Evolutionary conservation across 192 early-diverging fungal genomes (phyloP).

Genomic region (Coemansia sp.): DNA sequence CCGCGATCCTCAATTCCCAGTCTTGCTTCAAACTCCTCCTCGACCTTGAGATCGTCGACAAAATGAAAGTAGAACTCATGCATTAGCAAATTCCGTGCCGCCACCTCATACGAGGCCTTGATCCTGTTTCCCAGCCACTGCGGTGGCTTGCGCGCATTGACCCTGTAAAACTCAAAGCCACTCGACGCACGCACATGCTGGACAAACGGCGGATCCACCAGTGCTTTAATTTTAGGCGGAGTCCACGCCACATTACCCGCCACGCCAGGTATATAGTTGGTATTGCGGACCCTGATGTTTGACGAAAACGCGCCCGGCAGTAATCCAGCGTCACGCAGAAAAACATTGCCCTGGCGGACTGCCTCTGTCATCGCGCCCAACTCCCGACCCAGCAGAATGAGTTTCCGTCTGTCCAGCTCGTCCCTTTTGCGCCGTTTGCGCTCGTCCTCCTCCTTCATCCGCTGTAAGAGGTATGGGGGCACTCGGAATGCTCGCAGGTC

Average conservation of each 20-base stretch:
- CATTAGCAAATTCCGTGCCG: conserved; percentile 8
- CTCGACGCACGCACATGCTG: conserved; percentile 45
- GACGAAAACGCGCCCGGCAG: conserved; percentile 42
- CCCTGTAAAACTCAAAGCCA: conserved; percentile 38
- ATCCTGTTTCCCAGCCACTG: conserved; percentile 41
- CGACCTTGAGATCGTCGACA: conserved; percentile 36
- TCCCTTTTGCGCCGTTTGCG: conserved; percentile 3
- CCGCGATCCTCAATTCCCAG: conserved; percentile 45
- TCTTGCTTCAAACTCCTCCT: conserved; percentile 53
- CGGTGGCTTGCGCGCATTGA: conserved; percentile 52
- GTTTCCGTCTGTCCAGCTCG: conserved; percentile 5
- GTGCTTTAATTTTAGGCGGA: conserved; percentile 31
- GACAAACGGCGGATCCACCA: conserved; percentile 44
- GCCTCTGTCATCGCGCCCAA: conserved; percentile 20
- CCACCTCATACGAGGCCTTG: conserved; percentile 22
- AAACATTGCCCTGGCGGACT: conserved; percentile 26
- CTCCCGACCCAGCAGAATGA: conserved; percentile 9
- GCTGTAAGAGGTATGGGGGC: conserved; percentile 28
- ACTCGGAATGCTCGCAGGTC: conserved; percentile 38
- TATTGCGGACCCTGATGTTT: conserved; percentile 8
- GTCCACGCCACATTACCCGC: conserved; percentile 47
- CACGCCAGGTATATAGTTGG: conserved; percentile 23
- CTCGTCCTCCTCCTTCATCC: conserved; percentile 20
- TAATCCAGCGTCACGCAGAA: conserved; percentile 24
- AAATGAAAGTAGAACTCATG: conserved; percentile 51